A percentile compares a stretch with the other conserved stretches of the same genome.
These are phyloP conservation scores for Diaporthe citri DNA, from an alignment of 2,329 filamentous ascomycete species.

Conservation along the genomic window DNA sequence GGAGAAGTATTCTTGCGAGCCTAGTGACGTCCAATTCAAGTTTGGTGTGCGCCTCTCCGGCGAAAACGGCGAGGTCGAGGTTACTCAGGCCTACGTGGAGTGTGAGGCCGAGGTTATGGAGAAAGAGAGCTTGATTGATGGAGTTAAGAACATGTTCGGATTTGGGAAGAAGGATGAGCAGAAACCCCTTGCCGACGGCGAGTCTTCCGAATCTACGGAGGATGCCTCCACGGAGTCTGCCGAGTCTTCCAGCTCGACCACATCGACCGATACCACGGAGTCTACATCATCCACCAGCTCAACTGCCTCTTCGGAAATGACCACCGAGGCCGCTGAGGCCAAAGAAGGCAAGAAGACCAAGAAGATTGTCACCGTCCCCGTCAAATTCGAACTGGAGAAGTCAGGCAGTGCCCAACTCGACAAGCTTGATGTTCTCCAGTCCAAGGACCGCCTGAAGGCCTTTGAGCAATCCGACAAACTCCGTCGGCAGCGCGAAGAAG, in stretches of 20 bases:
- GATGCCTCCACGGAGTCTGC: conserved; percentile 57
- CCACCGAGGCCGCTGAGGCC: conserved; percentile 63
- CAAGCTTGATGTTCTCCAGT: conserved; percentile 61
- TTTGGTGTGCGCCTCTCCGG: conserved; percentile 79
- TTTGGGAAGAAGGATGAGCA: conserved; percentile 93
- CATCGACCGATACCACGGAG: conserved; percentile 50
- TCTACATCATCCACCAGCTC: conserved; percentile 46
- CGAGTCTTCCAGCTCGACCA: conserved; percentile 50
- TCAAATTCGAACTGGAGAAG: conserved; percentile 64
- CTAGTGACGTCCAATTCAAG: conserved; percentile 83
- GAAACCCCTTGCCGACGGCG: conserved; percentile 76
- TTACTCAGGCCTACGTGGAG: conserved; percentile 81
- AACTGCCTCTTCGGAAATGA: conserved; percentile 56
- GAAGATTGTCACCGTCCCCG: conserved; percentile 67
- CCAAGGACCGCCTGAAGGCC: conserved; percentile 80
- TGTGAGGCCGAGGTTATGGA: conserved; percentile 82
- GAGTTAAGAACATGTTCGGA: conserved; percentile 95
- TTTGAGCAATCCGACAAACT: conserved; percentile 89
- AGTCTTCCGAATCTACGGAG: conserved; percentile 58
- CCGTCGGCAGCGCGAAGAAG: conserved; percentile 83
- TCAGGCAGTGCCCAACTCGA: conserved; percentile 63
- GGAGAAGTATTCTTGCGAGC: conserved; percentile 81
- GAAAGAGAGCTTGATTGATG: conserved; percentile 88
- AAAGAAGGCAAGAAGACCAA: conserved; percentile 71
- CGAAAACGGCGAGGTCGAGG: conserved; percentile 83